Conservation (phyloP, 192 early-diverging fungal species). For the Jimgerdemannia lactiflua region DNA sequence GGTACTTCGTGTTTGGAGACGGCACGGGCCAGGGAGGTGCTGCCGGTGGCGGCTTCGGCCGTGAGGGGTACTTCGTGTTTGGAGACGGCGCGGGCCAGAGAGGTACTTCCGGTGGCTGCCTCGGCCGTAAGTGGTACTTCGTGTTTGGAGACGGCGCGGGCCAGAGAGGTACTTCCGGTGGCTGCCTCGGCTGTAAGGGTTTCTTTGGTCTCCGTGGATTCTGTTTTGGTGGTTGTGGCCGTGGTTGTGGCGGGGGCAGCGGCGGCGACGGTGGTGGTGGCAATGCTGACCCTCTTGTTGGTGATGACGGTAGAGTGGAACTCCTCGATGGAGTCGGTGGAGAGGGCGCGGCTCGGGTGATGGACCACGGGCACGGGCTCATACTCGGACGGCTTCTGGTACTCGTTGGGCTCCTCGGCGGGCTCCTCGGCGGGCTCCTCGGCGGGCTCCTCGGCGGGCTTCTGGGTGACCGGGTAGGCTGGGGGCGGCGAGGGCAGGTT, state of each 20-base stretch:
- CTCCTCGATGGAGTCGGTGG: neutral
- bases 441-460: neutral
- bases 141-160: no score
- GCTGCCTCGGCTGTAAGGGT: neutral
- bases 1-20: neutral
- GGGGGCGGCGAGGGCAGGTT: neutral
- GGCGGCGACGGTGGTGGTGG: slow-evolving; percentile 1
- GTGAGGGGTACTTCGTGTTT: neutral
- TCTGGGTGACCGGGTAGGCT: slow-evolving; percentile 7
- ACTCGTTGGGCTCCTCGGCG: neutral
- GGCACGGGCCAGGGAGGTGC: neutral
- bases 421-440: neutral
- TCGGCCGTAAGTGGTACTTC: neutral
- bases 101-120: neutral
- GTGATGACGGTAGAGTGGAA: no score
- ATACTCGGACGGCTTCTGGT: neutral
- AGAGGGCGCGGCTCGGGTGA: neutral
- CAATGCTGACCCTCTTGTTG: neutral
- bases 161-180: no score
- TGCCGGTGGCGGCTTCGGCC: no score
- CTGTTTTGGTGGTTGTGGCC: neutral
- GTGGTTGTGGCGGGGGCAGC: neutral
- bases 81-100: neutral
- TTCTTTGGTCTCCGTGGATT: no score
- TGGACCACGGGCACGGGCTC: neutral